phyloP scores from a whole-genome alignment of 768 basidiomycete species.

The Tylopilus balloui region DNA sequence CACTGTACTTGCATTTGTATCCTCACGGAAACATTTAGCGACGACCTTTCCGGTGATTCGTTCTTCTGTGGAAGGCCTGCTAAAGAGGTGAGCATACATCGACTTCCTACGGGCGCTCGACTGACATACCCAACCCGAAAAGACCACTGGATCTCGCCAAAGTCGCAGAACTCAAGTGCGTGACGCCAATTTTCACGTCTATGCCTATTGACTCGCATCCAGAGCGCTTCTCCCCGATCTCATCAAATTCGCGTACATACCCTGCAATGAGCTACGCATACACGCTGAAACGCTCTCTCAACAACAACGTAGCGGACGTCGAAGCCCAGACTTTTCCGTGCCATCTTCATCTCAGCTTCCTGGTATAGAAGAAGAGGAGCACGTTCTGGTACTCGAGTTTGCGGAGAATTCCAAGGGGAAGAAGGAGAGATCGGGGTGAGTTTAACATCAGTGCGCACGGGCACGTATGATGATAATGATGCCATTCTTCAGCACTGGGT shows the following conservation, averaged over 20 bases:
- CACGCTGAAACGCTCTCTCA: constrained; percentile 36
- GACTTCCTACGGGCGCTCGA: background rate
- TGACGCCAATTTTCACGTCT: background rate
- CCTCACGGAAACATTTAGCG: constrained; percentile 74
- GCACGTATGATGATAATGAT: background rate
- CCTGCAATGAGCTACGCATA: constrained; percentile 55
- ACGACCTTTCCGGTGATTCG: constrained; percentile 74
- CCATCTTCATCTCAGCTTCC: constrained; percentile 26
- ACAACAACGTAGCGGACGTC: constrained; percentile 25
- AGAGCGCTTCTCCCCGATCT: constrained; percentile 81
- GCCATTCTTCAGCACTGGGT: constrained; percentile 12
- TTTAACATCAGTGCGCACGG: background rate
- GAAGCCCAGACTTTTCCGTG: constrained; percentile 41
- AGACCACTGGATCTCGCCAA: constrained; percentile 76
- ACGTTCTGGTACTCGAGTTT: constrained; percentile 51
- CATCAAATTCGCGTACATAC: constrained; percentile 79
- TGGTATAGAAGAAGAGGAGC: constrained; percentile 36
- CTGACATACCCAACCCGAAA: constrained; percentile 4
- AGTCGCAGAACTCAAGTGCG: constrained; percentile 81
- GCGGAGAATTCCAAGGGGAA: constrained; percentile 40
- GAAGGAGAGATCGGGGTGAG: constrained; percentile 28
- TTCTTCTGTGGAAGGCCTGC: constrained; percentile 72
- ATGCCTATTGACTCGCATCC: background rate
- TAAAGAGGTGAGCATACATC: constrained; percentile 54
- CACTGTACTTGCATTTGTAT: constrained; percentile 83